phyloP scores from a whole-genome alignment of 345 rosid species.

The Gossypium australe region DNA sequence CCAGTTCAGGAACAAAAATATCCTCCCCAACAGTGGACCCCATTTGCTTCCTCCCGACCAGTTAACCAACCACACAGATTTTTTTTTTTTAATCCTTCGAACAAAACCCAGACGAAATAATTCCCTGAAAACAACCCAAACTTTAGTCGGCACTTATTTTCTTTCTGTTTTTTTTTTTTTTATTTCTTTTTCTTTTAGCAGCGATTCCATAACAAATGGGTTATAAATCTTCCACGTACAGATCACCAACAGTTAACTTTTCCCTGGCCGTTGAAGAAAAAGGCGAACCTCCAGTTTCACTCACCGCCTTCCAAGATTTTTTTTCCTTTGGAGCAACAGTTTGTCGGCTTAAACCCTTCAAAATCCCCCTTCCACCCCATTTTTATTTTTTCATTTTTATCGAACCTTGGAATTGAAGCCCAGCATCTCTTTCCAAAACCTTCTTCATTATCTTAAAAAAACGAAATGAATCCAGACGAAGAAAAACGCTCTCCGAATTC shows the following conservation, averaged over 20 bases:
- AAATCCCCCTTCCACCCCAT: background rate
- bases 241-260: background rate
- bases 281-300: background rate
- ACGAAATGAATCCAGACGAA: conserved; percentile 33
- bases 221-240: background rate
- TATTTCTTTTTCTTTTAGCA: background rate
- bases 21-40: conserved; percentile 9
- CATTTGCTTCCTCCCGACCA: background rate
- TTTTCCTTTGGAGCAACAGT: conserved; percentile 32
- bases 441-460: background rate
- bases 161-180: background rate
- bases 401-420: background rate
- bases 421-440: background rate
- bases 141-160: background rate
- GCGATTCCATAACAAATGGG: conserved; percentile 8
- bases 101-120: background rate
- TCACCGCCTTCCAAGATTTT: conserved; percentile 49
- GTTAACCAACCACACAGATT: background rate
- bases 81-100: background rate
- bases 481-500: conserved; percentile 18
- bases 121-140: conserved; percentile 9
- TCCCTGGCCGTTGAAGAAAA: conserved; percentile 18
- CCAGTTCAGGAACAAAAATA: conserved; percentile 11
- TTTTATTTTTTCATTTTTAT: background rate
- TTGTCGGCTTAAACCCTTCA: conserved; percentile 36